Base-by-base conservation (phyloP, 345 rosid genomes). In the Populus nigra region DNA sequence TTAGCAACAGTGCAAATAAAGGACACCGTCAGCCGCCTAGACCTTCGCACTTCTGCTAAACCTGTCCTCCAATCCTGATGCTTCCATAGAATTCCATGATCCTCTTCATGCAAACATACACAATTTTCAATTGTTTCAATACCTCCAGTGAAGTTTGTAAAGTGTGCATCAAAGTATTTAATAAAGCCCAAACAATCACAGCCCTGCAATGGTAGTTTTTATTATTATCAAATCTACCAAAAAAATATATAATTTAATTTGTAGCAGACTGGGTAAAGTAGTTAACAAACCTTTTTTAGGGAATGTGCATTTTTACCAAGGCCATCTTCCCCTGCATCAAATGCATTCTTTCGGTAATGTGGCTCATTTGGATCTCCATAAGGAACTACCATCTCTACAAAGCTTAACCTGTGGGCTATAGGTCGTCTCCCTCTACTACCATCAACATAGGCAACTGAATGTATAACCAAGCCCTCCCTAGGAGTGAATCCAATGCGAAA, bases 61-160 rank as follows among this genome's bases (percentile, higher is more conserved):
- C 97, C 98, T 61, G 97, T 92, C 88, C 98, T 91, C 97, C 97
- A 94, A 82, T 94, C 98, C 83, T 94, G 97, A 89, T 94, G 98
- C 87, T 94, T 94, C 98, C 98, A 92, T 68, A 94, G 79, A 73
- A 92, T 87, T 41, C 97, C 97, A 65, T 91, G 94, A 88, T 94
- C 98, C 84, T 94, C 98, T 87, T 94, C 98, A 53, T 91, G 98
- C 89, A 94, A 77, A 78, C 96, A 94, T 25, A 92, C 96, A 86
- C 94, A 92, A 78, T 94, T 94, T 81, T 92, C 97, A 84, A 88
- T 92, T 31, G 96, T 91, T 80, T 94, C 98, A 76, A 94, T 91
- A 65, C 97, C 97, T 68, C 97, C 98, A 55, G 94, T 88, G 87
- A 90, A 94, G 82, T 94, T 89, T 76, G 91, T 91, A 71, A 94